Percentiles rank a stretch among this genome's conserved stretches.
Evolutionary conservation across 2,329 filamentous ascomycete genomes (phyloP).

Genomic region (Arthrobotrys megalospora): DNA sequence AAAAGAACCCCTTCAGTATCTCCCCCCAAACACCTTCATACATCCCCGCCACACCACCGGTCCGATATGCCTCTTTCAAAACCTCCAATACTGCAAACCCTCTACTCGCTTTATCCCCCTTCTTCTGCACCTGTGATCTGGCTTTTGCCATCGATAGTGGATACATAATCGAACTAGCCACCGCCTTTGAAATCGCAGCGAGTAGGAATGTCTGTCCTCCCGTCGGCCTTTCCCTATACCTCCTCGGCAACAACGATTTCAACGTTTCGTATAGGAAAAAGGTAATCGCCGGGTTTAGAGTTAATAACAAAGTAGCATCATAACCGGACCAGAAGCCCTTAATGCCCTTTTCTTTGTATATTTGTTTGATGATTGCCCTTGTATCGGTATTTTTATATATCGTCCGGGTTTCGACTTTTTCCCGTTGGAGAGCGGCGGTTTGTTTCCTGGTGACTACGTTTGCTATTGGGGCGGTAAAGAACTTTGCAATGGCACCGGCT

Average conservation of each 20-base stretch:
- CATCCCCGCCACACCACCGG: slow-evolving; percentile 78
- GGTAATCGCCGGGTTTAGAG: slow-evolving; percentile 87
- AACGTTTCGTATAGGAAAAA: slow-evolving; percentile 85
- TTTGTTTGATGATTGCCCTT: slow-evolving; percentile 74
- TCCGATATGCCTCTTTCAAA: slow-evolving; percentile 69
- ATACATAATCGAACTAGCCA: slow-evolving; percentile 83
- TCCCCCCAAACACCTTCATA: slow-evolving; percentile 84
- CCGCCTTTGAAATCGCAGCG: slow-evolving; percentile 83
- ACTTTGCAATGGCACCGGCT: slow-evolving; percentile 81
- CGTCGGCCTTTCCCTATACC: slow-evolving; percentile 69
- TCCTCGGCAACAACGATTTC: slow-evolving; percentile 72
- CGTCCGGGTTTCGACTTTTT: neutral
- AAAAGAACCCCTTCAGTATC: slow-evolving; percentile 85
- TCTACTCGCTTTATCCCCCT: slow-evolving; percentile 64
- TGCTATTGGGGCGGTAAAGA: slow-evolving; percentile 83
- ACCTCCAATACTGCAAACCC: slow-evolving; percentile 57
- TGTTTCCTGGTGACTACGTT: slow-evolving; percentile 88
- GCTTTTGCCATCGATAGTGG: slow-evolving; percentile 90
- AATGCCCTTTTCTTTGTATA: slow-evolving; percentile 79
- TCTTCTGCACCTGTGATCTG: slow-evolving; percentile 76
- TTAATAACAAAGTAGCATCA: slow-evolving; percentile 82
- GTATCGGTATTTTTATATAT: slow-evolving; percentile 68
- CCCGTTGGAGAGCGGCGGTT: slow-evolving; percentile 70
- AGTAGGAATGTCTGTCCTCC: slow-evolving; percentile 75
- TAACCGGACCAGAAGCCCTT: slow-evolving; percentile 90